A percentile compares a stretch with the other conserved stretches of the same genome.
phyloP scores from a whole-genome alignment of 345 rosid genomes.

The Hibiscus syriacus region DNA sequence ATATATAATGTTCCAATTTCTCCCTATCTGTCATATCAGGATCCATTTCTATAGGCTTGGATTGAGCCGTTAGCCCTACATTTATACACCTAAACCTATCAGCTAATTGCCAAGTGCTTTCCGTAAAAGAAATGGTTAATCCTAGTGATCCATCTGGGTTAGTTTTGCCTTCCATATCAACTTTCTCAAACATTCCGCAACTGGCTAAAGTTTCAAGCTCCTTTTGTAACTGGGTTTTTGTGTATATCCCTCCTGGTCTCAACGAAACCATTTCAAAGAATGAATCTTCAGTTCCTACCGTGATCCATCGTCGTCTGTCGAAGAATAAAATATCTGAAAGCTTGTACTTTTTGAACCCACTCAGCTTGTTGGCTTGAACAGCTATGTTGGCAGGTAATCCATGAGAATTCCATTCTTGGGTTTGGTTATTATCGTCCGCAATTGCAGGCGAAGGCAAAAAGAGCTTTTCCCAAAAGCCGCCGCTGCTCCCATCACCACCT shows the following conservation, averaged over 20 bases:
- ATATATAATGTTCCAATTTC: slow-evolving; percentile 80
- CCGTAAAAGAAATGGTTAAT: slow-evolving; percentile 60
- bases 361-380: slow-evolving; percentile 72
- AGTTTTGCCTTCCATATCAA: slow-evolving; percentile 83
- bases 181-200: slow-evolving; percentile 96
- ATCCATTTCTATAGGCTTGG: slow-evolving; percentile 85
- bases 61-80: slow-evolving; percentile 75
- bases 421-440: slow-evolving; percentile 60
- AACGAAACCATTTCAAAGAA: slow-evolving; percentile 95
- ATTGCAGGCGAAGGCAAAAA: slow-evolving; percentile 47
- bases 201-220: slow-evolving; percentile 86
- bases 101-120: slow-evolving; percentile 92
- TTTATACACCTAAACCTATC: slow-evolving; percentile 82
- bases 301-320: slow-evolving; percentile 51
- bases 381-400: slow-evolving; percentile 82
- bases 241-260: slow-evolving; percentile 76
- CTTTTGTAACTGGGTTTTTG: slow-evolving; percentile 68
- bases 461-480: slow-evolving; percentile 51
- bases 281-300: slow-evolving; percentile 78
- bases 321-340: slow-evolving; percentile 75
- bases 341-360: slow-evolving; percentile 79
- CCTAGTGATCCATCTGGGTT: slow-evolving; percentile 73
- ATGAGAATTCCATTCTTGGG: slow-evolving; percentile 79
- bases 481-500: slow-evolving; percentile 45
- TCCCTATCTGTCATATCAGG: slow-evolving; percentile 94